phyloP scores from a whole-genome alignment of 1,284 basidiomycete genomes.

The Mycosarcoma mackinlayi region DNA sequence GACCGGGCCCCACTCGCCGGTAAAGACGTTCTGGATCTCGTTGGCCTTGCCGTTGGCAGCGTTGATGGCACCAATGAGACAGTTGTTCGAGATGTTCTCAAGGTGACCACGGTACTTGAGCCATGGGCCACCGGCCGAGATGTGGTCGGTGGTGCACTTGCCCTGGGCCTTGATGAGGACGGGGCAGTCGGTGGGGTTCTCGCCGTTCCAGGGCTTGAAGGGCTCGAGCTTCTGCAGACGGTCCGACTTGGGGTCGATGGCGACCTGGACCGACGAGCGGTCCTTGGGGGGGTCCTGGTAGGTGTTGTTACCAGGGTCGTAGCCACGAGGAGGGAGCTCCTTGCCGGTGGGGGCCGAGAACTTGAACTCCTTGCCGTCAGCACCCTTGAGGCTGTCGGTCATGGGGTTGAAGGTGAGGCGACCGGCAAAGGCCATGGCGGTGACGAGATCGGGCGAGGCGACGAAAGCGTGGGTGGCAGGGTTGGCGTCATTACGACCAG shows the following conservation, averaged over 20 bases:
- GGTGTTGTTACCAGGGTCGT: slow-evolving; percentile 95
- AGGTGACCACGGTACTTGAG: slow-evolving; percentile 99
- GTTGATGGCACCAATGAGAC: slow-evolving; percentile 94
- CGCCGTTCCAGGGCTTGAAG: slow-evolving; percentile 91
- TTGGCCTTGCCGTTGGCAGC: slow-evolving; percentile 94
- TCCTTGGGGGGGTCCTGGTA: slow-evolving; percentile 94
- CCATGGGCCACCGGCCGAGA: slow-evolving; percentile 97
- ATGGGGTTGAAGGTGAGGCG: slow-evolving; percentile 95
- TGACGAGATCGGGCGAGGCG: slow-evolving; percentile 96
- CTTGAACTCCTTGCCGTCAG: slow-evolving; percentile 97
- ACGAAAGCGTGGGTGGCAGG: slow-evolving; percentile 99
- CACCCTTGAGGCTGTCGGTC: slow-evolving; percentile 86
- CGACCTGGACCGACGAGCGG: slow-evolving; percentile 84
- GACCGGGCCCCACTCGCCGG: slow-evolving; percentile 86
- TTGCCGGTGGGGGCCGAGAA: slow-evolving; percentile 88
- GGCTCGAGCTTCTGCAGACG: slow-evolving; percentile 94
- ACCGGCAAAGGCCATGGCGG: slow-evolving; percentile 95
- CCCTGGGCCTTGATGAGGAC: slow-evolving; percentile 97
- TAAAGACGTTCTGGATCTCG: slow-evolving; percentile 88
- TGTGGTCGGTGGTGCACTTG: slow-evolving; percentile 85
- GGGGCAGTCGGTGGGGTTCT: slow-evolving; percentile 88
- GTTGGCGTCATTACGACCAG: slow-evolving; percentile 99
- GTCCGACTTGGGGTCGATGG: slow-evolving; percentile 87
- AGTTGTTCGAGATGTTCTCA: slow-evolving; percentile 98
- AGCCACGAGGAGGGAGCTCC: slow-evolving; percentile 93